phyloP scores from a whole-genome alignment of 2,329 filamentous ascomycete species.

The Penicillium sp. region DNA sequence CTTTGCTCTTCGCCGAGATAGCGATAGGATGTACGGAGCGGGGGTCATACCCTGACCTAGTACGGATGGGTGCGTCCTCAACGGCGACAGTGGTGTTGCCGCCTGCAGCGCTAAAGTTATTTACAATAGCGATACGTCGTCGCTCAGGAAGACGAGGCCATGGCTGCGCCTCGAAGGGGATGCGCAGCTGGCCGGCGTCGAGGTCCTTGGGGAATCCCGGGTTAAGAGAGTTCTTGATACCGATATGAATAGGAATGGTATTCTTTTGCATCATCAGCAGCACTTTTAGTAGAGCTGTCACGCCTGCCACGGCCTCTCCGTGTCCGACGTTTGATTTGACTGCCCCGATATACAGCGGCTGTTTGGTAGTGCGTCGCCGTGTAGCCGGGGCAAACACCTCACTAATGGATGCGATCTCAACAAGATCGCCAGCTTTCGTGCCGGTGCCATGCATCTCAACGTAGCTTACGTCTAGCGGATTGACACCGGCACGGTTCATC shows the following conservation, averaged over 20 bases:
- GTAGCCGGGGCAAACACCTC: conserved; percentile 27
- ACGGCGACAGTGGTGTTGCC: conserved; percentile 43
- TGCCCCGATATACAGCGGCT: conserved; percentile 1
- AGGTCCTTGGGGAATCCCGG: neutral
- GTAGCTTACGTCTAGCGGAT: conserved; percentile 39
- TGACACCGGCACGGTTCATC: conserved; percentile 34
- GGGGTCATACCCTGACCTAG: too few relatives aligned
- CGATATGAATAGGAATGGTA: conserved; percentile 62
- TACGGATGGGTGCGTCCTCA: conserved; percentile 26
- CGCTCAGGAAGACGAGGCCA: too few relatives aligned
- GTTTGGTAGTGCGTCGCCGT: neutral
- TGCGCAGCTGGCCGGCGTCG: too few relatives aligned
- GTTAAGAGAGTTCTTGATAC: conserved; percentile 53
- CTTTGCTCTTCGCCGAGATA: too few relatives aligned
- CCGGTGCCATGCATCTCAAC: conserved; percentile 44
- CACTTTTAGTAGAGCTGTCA: conserved; percentile 56
- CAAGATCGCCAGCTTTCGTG: conserved; percentile 41
- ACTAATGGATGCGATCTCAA: conserved; percentile 37
- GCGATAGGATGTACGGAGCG: too few relatives aligned
- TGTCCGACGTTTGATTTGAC: conserved; percentile 45
- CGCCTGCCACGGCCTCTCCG: conserved; percentile 42
- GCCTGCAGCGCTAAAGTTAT: conserved; percentile 67
- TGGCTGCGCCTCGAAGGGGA: too few relatives aligned
- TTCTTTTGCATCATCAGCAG: conserved; percentile 64
- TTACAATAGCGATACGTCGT: conserved; percentile 2